Percentiles rank a stretch among this genome's conserved stretches.
Evolutionary conservation across 2,329 filamentous ascomycete genomes (phyloP).

Genomic region (Talaromyces albobiverticillius): DNA sequence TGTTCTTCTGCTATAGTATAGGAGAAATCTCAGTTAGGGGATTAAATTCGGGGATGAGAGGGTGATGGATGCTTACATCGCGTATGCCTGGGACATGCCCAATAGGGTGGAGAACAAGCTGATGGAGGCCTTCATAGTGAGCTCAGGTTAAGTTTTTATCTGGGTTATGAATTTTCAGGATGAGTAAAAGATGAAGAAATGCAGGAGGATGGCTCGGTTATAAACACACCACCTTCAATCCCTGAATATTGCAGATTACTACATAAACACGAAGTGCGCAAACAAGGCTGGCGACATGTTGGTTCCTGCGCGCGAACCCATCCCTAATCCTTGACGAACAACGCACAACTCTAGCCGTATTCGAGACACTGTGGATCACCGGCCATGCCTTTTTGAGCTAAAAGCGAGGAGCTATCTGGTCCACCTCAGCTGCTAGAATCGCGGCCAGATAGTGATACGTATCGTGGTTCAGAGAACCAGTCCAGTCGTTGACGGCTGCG

Average conservation of each 20-base stretch:
- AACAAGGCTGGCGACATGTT: no score
- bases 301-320: neutral
- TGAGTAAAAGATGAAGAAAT: neutral
- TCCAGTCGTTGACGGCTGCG: no score
- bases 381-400: neutral
- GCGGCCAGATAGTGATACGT: neutral
- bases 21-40: neutral
- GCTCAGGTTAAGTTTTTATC: neutral
- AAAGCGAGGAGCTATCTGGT: neutral
- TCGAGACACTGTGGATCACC: neutral
- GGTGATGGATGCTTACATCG: no score
- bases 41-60: neutral
- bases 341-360: neutral
- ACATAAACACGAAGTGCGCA: no score
- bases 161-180: neutral
- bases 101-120: neutral
- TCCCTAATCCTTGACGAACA: neutral
- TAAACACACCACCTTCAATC: neutral
- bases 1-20: neutral
- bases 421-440: neutral
- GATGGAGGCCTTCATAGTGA: conserved; percentile 4
- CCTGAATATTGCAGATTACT: no score
- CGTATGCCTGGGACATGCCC: neutral
- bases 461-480: no score
- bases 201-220: neutral